These are phyloP conservation scores for Kokia cookei DNA, from an alignment of 441 rosid species.

Conservation along the genomic window DNA sequence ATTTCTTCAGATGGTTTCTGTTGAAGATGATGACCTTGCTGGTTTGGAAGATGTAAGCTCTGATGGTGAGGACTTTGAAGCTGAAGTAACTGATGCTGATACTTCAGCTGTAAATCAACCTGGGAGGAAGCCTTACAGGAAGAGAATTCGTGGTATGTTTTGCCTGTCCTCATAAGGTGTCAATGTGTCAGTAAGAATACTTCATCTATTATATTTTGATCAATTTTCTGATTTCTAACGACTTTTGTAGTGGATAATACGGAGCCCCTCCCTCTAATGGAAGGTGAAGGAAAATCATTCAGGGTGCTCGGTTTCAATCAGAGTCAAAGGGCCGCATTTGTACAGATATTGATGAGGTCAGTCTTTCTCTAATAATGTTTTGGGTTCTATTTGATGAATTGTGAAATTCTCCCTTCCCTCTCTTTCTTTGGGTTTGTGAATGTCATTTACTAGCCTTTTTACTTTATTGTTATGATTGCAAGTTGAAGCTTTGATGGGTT, in stretches of 20 bases:
- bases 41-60: slow-evolving; percentile 97
- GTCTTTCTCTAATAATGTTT: slow-evolving; percentile 11
- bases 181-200: neutral
- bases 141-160: slow-evolving; percentile 67
- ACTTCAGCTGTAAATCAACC: slow-evolving; percentile 60
- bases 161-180: slow-evolving; percentile 3
- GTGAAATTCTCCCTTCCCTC: neutral
- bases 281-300: slow-evolving; percentile 97
- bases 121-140: slow-evolving; percentile 72
- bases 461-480: neutral
- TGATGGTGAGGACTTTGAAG: slow-evolving; percentile 96
- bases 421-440: neutral
- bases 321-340: slow-evolving; percentile 93
- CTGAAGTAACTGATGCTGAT: slow-evolving; percentile 83
- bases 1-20: slow-evolving; percentile 76
- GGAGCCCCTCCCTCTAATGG: slow-evolving; percentile 90
- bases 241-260: slow-evolving; percentile 46
- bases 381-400: slow-evolving; percentile 2
- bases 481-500: slow-evolving; percentile 1
- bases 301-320: slow-evolving; percentile 92
- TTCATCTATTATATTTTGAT: neutral
- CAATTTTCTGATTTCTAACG: slow-evolving; percentile 12
- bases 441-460: neutral
- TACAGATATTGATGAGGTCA: slow-evolving; percentile 92
- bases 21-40: slow-evolving; percentile 99